Evolutionary conservation across 768 basidiomycete species (phyloP), one percentile per base, ranked within the genome.

Genomic region (Leccinum longicurvipes): DNA sequence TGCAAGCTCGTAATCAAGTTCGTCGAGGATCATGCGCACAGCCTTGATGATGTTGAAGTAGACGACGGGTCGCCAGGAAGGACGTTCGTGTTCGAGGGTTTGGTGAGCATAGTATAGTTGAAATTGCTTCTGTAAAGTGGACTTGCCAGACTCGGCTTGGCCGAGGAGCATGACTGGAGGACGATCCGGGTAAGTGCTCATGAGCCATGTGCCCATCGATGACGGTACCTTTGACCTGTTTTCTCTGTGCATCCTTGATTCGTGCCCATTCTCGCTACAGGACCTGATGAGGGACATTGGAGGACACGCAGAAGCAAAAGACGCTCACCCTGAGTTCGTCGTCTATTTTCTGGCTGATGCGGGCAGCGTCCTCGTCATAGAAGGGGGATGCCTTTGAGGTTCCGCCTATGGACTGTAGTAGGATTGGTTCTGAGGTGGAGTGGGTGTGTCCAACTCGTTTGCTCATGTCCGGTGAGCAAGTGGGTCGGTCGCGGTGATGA

Each of bases 11-110:
- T 74, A 75, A 60, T 89, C 87, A 8, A 91, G 74, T 61, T 89
- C 87, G 55, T 84, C 81, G 50, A 92, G 78, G 47, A 89, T 84
- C 73, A 82, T 85, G 27, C 86, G 84, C 19, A 91, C 74, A 49
- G 88, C 89, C 66, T 84, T 86, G 77, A 93, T 82, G 60, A 92
- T 77, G 73, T 93, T 93, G 76, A 89, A 86, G 72, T 89, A 90
- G 28, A 93, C 85, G 28, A 91, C 84, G 3, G 87, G 83, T 19
- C 83, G 80, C 91, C 91, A 93, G 4, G 82, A 83, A 0, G 84
- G 80, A 23, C 87, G 83, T 72, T 88, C 86, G 50, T 77, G 73
- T 44, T 91, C 87, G 32, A 92, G 80, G 0, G 84, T 75, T 55
- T 81, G 77, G 3, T 87, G 84, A 8, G 89, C 84, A 63, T 91